Percentiles rank a stretch among this genome's conserved stretches.
Evolutionary conservation across 2,329 filamentous ascomycete species (phyloP).

Genomic region (Bipolaris bicolor): DNA sequence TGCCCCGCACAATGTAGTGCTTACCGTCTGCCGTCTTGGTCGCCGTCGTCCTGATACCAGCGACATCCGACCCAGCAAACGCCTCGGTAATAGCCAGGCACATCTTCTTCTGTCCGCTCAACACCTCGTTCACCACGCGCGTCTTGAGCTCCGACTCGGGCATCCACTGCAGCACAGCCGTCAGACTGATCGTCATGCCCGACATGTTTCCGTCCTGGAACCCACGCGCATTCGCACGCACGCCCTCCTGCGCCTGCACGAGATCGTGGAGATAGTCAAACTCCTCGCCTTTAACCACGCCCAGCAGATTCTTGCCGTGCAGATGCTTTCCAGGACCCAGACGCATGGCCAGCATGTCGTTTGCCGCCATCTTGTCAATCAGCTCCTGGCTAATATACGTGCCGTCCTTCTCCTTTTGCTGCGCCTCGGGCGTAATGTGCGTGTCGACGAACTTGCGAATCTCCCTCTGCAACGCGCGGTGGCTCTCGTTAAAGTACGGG

Average conservation of each 20-base stretch:
- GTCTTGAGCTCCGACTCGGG: conserved; percentile 70
- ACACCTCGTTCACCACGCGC: conserved; percentile 71
- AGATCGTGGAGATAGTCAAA: conserved; percentile 90
- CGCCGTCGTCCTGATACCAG: conserved; percentile 78
- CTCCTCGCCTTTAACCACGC: conserved; percentile 74
- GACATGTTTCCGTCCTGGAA: conserved; percentile 89
- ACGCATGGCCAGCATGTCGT: conserved; percentile 79
- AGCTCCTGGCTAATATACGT: conserved; percentile 71
- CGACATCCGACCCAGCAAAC: conserved; percentile 84
- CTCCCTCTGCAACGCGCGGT: conserved; percentile 70
- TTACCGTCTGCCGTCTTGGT: conserved; percentile 48
- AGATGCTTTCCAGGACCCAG: conserved; percentile 83
- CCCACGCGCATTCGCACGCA: conserved; percentile 73
- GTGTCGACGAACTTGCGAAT: conserved; percentile 75
- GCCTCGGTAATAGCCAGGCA: conserved; percentile 88
- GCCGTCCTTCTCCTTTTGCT: conserved; percentile 76
- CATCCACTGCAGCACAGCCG: conserved; percentile 80
- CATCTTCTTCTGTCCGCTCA: conserved; percentile 85
- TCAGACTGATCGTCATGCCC: conserved; percentile 82
- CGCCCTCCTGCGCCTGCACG: conserved; percentile 75
- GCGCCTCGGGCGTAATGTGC: conserved; percentile 74
- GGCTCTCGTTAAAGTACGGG: conserved; percentile 81
- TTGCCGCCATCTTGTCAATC: conserved; percentile 78
- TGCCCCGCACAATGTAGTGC: conserved; percentile 69
- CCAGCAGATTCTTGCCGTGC: conserved; percentile 71